phyloP scores from a whole-genome alignment of 164 flowering plant genomes.

The Berberis vulgaris region DNA sequence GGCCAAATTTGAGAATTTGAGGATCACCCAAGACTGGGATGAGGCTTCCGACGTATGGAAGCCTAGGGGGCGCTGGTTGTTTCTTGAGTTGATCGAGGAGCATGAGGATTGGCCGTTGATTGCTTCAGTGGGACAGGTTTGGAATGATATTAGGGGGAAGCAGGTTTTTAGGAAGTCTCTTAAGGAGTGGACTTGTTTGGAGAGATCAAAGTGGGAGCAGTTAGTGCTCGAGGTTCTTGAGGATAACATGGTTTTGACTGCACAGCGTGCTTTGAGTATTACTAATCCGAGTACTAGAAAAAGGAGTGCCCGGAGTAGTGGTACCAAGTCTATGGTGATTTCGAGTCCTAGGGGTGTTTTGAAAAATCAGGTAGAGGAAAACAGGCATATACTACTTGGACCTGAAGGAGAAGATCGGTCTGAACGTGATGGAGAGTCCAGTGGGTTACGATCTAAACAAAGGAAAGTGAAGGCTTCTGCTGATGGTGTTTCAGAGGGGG shows the following conservation, averaged over 20 bases:
- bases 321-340: too few relatives aligned
- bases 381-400: slow-evolving; percentile 9
- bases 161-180: slow-evolving; percentile 17
- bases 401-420: slow-evolving; percentile 5
- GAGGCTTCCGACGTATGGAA: slow-evolving; percentile 34
- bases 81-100: slow-evolving; percentile 40
- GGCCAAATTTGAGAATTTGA: slow-evolving; percentile 18
- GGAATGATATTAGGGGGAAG: slow-evolving; percentile 37
- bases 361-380: slow-evolving; percentile 2
- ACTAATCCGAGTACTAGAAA: background rate
- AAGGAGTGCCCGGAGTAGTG: too few relatives aligned
- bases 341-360: too few relatives aligned
- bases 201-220: slow-evolving; percentile 27
- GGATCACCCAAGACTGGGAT: slow-evolving; percentile 54
- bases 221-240: slow-evolving; percentile 24
- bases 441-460: background rate
- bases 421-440: background rate
- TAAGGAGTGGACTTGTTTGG: slow-evolving; percentile 41
- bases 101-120: slow-evolving; percentile 12
- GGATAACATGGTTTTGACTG: slow-evolving; percentile 7
- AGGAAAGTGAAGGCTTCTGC: background rate
- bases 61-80: slow-evolving; percentile 42
- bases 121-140: slow-evolving; percentile 41
- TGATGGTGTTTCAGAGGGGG: background rate
- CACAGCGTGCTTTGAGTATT: slow-evolving; percentile 7